phyloP scores from a whole-genome alignment of 2,329 filamentous ascomycete species.

The Cordyceps javanica region DNA sequence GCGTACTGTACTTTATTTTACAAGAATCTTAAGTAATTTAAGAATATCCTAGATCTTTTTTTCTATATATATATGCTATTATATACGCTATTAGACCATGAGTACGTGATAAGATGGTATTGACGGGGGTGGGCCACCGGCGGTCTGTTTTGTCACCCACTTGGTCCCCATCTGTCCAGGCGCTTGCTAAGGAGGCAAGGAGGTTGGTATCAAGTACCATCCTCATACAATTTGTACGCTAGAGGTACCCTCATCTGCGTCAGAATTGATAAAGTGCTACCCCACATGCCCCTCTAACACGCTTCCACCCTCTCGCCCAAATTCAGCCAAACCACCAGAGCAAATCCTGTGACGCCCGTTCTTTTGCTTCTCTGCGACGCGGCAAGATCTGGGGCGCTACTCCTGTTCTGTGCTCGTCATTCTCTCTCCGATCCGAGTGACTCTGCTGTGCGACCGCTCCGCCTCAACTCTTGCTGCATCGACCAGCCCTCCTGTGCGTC shows the following conservation, averaged over 20 bases:
- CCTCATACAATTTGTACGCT: background rate
- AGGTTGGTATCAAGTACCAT: background rate
- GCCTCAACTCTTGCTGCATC: background rate
- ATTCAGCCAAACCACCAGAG: background rate
- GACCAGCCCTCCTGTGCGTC: background rate
- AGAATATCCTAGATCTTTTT: no score
- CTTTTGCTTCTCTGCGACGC: background rate
- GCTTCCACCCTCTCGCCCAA: background rate
- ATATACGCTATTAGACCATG: no score
- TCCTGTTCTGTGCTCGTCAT: background rate
- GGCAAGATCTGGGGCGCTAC: background rate
- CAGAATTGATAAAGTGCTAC: background rate
- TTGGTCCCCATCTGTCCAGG: no score
- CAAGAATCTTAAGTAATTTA: no score
- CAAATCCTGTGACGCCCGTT: background rate
- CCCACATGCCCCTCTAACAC: constrained; percentile 7
- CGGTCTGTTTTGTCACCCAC: no score
- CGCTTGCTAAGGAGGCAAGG: no score
- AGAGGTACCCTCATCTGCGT: background rate
- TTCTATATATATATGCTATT: no score
- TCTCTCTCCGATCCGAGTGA: background rate
- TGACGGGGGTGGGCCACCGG: no score
- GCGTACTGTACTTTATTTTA: no score
- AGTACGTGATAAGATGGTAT: no score
- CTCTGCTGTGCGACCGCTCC: background rate